Base-by-base conservation (phyloP, 1,284 basidiomycete genomes). In the Tilletia setariae region DNA sequence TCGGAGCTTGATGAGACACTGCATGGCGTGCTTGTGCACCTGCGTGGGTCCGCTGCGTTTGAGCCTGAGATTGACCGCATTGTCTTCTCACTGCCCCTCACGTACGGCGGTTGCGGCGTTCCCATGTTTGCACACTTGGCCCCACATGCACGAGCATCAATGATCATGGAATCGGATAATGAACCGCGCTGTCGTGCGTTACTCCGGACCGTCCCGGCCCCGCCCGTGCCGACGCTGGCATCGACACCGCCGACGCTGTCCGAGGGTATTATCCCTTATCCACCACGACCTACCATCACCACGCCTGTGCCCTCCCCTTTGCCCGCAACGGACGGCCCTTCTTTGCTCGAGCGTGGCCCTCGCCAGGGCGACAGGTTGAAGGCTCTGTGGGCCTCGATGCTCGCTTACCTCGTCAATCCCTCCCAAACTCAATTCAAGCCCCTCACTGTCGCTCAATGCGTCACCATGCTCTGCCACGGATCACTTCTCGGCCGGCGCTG, bases 401-500 rank as follows among this genome's bases (percentile, higher is more conserved):
- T 53, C 21, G 51, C 28, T 28, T 25, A 23, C 16, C 51, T 53
- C 16, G 51, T 28, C 19, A 23, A n/a, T 23, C 19, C 19, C 47
- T 49, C 47, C 19, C 19, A 49, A n/a, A 23, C 19, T 49, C 25
- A 7, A n/a, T 23, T 23, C 25, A 16, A 16, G 19, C 47, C 25
- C 47, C 47, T 53, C 21, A 21, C 51, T 28, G 11, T 53, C 16
- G 51, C 13, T 23, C 51, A 25, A 25, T 23, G 13, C 51, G 28
- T 53, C 21, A 23, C 51, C n/a, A 28, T 53, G 11, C 51, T 53
- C 16, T 15, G 16, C 3, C 11, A 53, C 21, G 9, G 51, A 15
- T 53, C 51, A 9, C 51, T 23, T 53, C 51, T 53, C 25, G 51
- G 51, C 51, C 51, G 51, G n/a, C 51, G 51, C 11, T 53, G 51